A percentile compares a stretch with the other conserved stretches of the same genome.
phyloP scores from a whole-genome alignment of 129 eudicot species.

The Rutidosis leptorrhynchoides region DNA sequence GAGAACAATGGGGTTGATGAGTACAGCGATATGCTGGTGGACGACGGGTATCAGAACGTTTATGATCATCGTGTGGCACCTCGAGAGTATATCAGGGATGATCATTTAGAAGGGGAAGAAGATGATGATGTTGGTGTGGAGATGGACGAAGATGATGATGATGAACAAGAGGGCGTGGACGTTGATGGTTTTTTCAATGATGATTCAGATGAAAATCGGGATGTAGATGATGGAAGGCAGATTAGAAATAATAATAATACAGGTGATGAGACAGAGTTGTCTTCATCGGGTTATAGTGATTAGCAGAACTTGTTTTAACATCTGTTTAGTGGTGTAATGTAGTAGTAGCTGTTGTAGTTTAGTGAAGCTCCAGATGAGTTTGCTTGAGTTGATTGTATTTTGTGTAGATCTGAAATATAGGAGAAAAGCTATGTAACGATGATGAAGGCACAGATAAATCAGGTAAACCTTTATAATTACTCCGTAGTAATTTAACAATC shows the following conservation, averaged over 20 bases:
- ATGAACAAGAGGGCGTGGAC: constrained; percentile 48
- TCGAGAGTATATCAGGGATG: constrained; percentile 31
- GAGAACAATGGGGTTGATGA: constrained; percentile 42
- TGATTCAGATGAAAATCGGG: constrained; percentile 47
- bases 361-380: background rate
- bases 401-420: constrained; percentile 34
- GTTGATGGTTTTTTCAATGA: constrained; percentile 59
- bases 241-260: constrained; percentile 43
- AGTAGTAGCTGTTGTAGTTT: constrained; percentile 7
- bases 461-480: no score
- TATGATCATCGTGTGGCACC: constrained; percentile 11
- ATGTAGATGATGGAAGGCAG: constrained; percentile 32
- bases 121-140: constrained; percentile 26
- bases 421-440: no score
- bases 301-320: constrained; percentile 23
- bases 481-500: no score
- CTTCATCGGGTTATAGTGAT: constrained; percentile 68
- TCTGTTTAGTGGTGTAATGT: background rate
- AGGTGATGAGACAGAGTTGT: constrained; percentile 44
- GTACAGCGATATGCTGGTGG: constrained; percentile 39
- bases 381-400: background rate
- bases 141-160: constrained; percentile 33
- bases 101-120: constrained; percentile 42
- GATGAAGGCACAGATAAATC: no score
- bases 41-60: constrained; percentile 33